Evolutionary conservation across 169 alveolate genomes (phyloP).

Genomic region (Toxoplasma gondii): DNA sequence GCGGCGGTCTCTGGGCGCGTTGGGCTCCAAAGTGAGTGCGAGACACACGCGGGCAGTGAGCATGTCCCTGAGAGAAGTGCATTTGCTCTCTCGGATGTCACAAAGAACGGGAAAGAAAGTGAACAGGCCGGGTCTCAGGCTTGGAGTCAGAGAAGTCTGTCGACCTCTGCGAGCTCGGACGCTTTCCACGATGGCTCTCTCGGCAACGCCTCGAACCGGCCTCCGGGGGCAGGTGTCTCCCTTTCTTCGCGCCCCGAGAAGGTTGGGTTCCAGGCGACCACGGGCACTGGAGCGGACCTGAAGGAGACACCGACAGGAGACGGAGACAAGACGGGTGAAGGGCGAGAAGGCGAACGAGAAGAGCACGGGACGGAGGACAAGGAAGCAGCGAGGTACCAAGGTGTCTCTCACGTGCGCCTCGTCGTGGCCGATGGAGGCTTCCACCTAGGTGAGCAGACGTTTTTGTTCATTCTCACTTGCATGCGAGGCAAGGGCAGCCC

Average conservation of each 20-base stretch:
- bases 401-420: background rate
- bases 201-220: background rate
- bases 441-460: background rate
- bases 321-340: background rate
- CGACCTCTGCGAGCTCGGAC: background rate
- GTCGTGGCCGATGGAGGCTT: conserved; percentile 48
- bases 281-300: too few species aligned
- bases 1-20: background rate
- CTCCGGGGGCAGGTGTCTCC: background rate
- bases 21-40: background rate
- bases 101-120: background rate
- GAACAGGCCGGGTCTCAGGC: background rate
- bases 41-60: background rate
- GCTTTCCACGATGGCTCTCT: background rate
- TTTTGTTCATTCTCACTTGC: background rate
- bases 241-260: background rate
- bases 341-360: background rate
- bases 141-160: background rate
- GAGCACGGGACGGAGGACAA: background rate
- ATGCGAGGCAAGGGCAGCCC: background rate
- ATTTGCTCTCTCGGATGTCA: background rate
- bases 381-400: background rate
- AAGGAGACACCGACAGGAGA: background rate
- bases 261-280: background rate
- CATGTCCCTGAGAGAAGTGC: background rate